These are phyloP conservation scores for Achaetomiella virescens DNA, from an alignment of 495 filamentous ascomycete genomes.

Conservation along the genomic window DNA sequence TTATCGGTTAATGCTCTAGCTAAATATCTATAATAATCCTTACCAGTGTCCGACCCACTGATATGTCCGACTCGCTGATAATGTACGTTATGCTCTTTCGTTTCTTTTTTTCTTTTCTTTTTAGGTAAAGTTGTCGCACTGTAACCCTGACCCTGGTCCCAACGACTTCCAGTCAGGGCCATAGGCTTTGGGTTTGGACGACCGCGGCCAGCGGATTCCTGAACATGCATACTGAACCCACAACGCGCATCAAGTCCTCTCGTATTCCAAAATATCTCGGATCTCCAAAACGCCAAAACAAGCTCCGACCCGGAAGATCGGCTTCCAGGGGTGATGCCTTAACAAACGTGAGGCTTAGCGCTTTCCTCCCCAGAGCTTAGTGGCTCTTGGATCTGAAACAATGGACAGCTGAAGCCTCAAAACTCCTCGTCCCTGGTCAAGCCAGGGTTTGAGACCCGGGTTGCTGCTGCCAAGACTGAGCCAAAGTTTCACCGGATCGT, in stretches of 20 bases:
- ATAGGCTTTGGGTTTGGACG: too few relatives aligned
- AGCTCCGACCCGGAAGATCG: not conserved
- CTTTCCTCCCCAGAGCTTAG: not conserved
- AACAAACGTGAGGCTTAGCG: not conserved
- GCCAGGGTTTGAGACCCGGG: not conserved
- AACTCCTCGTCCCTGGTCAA: not conserved
- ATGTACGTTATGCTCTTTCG: too few relatives aligned
- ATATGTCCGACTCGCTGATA: too few relatives aligned
- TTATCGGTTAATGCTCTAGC: too few relatives aligned
- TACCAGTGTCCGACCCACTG: too few relatives aligned
- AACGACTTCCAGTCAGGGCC: too few relatives aligned
- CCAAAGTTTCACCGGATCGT: not conserved
- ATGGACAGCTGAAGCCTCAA: slow-evolving; percentile 2
- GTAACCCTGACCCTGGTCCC: too few relatives aligned
- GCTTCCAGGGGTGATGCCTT: not conserved
- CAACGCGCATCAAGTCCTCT: not conserved
- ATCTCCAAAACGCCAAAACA: slow-evolving; percentile 8
- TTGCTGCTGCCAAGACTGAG: not conserved
- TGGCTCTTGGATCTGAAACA: not conserved
- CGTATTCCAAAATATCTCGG: not conserved
- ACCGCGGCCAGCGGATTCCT: too few relatives aligned
- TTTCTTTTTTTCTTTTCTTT: too few relatives aligned
- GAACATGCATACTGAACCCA: too few relatives aligned
- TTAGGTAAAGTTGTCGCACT: too few relatives aligned
- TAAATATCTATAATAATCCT: too few relatives aligned